These are phyloP conservation scores for Pleurotus pulmonarius DNA, from an alignment of 768 basidiomycete genomes.

Conservation along the genomic window DNA sequence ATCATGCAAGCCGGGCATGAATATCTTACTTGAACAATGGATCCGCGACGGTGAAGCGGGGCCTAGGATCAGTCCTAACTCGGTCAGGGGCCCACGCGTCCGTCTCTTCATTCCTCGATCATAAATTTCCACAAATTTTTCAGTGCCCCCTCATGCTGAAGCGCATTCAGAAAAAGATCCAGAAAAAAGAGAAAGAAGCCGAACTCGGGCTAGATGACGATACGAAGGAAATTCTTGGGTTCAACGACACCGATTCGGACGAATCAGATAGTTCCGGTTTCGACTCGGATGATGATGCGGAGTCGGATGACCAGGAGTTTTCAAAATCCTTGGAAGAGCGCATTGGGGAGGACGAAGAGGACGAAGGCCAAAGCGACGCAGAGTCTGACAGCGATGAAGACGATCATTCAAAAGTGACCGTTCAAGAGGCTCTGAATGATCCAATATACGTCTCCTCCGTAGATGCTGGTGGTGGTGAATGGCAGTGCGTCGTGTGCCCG, in stretches of 20 bases:
- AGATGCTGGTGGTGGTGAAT: conserved; percentile 51
- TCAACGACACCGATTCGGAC: conserved; percentile 62
- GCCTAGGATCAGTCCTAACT: too few species aligned
- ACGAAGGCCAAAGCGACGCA: conserved; percentile 13
- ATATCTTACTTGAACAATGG: too few species aligned
- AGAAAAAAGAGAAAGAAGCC: conserved; percentile 60
- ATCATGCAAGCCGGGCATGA: too few species aligned
- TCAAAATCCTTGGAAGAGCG: conserved; percentile 11
- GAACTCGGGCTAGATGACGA: conserved; percentile 61
- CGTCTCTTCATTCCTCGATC: too few species aligned
- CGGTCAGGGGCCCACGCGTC: too few species aligned
- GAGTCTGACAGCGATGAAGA: conserved; percentile 18
- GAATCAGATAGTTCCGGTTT: conserved; percentile 25
- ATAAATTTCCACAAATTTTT: too few species aligned
- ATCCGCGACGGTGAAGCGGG: too few species aligned
- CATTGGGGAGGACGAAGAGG: conserved; percentile 13
- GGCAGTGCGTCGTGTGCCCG: conserved; percentile 66
- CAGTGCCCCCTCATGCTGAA: conserved; percentile 59
- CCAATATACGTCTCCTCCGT: conserved; percentile 60
- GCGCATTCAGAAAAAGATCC: conserved; percentile 64
- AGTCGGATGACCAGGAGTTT: conserved; percentile 12
- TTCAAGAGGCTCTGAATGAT: conserved; percentile 57
- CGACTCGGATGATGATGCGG: conserved; percentile 20
- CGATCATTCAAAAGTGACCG: conserved; percentile 43
- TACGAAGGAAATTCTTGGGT: conserved; percentile 58